Percentiles rank a stretch among this genome's conserved stretches.
Evolutionary conservation across 2,329 filamentous ascomycete species (phyloP).

Genomic region (Pseudogymnoascus sp.): DNA sequence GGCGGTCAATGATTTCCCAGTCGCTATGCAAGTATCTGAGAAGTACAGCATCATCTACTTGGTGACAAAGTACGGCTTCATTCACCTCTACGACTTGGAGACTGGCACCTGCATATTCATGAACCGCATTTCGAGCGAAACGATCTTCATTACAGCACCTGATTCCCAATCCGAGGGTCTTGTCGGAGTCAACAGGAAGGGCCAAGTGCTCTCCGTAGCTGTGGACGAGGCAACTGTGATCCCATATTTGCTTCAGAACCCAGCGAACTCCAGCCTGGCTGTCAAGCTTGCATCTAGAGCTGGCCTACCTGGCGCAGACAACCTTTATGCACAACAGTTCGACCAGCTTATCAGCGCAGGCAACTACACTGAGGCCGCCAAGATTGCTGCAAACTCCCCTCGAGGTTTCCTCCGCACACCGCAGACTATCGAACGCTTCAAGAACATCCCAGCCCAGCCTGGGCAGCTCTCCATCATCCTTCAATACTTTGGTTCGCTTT

Average conservation of each 20-base stretch:
- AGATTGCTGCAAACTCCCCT: constrained; percentile 92
- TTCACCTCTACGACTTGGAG: constrained; percentile 96
- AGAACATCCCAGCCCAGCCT: constrained; percentile 68
- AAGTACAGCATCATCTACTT: constrained; percentile 97
- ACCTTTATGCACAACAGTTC: constrained; percentile 86
- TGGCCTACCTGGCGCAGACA: constrained; percentile 86
- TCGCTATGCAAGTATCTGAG: constrained; percentile 92
- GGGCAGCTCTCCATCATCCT: constrained; percentile 89
- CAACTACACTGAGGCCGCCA: constrained; percentile 81
- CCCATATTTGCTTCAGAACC: constrained; percentile 91
- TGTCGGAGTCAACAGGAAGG: constrained; percentile 92
- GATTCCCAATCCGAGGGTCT: constrained; percentile 82
- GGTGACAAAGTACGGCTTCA: constrained; percentile 98
- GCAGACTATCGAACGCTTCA: constrained; percentile 94
- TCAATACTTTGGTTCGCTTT: constrained; percentile 94
- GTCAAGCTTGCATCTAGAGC: constrained; percentile 94
- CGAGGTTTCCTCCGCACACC: constrained; percentile 89
- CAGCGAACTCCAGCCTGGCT: constrained; percentile 84
- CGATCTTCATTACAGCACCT: constrained; percentile 87
- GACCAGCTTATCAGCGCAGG: constrained; percentile 74
- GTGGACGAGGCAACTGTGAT: constrained; percentile 89
- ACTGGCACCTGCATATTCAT: constrained; percentile 95
- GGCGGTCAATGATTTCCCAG: constrained; percentile 93
- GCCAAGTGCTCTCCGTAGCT: constrained; percentile 88
- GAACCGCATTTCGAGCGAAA: constrained; percentile 99